Conservation (phyloP, 1,284 basidiomycete genomes). For the Heterobasidion annosum region DNA sequence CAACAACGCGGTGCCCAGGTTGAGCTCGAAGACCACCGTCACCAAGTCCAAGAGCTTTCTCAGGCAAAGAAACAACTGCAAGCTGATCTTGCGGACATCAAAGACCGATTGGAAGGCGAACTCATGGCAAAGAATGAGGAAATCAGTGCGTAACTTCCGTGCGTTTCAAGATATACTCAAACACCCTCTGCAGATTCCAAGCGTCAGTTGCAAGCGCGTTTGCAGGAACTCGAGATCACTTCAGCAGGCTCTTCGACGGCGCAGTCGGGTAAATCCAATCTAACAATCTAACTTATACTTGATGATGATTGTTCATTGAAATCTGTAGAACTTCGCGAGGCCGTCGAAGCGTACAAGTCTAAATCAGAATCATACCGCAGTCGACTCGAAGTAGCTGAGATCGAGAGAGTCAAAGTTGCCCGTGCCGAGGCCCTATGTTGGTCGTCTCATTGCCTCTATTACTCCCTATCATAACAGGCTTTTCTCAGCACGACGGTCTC, state of each 20-base stretch:
- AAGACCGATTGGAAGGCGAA: conserved; percentile 49
- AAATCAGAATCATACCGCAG: conserved; percentile 54
- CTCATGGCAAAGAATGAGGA: conserved; percentile 47
- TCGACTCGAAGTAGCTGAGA: conserved; percentile 63
- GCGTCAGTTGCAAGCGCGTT: conserved; percentile 47
- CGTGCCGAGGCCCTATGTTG: conserved; percentile 58
- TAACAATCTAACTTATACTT: neutral
- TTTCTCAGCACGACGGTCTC: conserved; percentile 43
- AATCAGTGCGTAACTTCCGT: conserved; percentile 29
- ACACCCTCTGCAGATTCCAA: conserved; percentile 22
- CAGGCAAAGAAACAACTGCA: conserved; percentile 51
- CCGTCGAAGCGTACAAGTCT: conserved; percentile 54
- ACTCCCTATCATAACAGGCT: conserved; percentile 6
- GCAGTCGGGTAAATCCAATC: conserved; percentile 27
- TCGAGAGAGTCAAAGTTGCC: conserved; percentile 54
- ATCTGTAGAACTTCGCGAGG: conserved; percentile 43
- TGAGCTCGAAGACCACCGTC: conserved; percentile 55
- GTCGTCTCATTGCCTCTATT: conserved; percentile 9
- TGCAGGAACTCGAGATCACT: conserved; percentile 63
- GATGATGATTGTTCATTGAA: neutral
- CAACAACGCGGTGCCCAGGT: conserved; percentile 59
- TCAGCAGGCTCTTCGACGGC: conserved; percentile 50
- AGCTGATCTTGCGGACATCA: conserved; percentile 43
- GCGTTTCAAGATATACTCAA: neutral
- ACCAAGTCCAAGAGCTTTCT: conserved; percentile 49